phyloP scores from a whole-genome alignment of 2,329 filamentous ascomycete genomes.

The Chaetomiaceae sp. region DNA sequence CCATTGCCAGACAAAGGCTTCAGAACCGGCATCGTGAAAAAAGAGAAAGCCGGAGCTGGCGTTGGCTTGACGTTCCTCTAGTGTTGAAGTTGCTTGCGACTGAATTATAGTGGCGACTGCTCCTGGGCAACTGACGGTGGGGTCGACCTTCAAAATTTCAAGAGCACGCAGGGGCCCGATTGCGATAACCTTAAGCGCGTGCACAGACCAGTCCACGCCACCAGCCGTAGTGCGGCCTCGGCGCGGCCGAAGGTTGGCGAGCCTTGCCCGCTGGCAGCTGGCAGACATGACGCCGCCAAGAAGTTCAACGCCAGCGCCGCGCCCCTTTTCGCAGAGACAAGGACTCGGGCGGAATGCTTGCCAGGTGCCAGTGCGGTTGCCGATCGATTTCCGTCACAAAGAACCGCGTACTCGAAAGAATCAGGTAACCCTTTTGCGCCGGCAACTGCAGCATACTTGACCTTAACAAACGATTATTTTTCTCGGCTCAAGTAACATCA shows the following conservation, averaged over 20 bases:
- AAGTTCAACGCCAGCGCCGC: background rate
- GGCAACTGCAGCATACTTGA: conserved; percentile 7
- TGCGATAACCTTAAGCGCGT: conserved; percentile 17
- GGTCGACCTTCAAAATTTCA: conserved; percentile 25
- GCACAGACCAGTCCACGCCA: conserved; percentile 10
- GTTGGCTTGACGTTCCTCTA: background rate
- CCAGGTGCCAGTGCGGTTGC: conserved; percentile 10
- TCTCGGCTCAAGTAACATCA: background rate
- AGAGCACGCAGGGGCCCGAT: conserved; percentile 11
- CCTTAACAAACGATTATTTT: background rate
- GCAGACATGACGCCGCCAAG: conserved; percentile 24
- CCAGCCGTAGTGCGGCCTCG: too few species aligned
- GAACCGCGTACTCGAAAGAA: background rate
- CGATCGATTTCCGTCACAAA: conserved; percentile 8
- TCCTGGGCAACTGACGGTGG: conserved; percentile 12
- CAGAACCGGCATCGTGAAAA: conserved; percentile 49
- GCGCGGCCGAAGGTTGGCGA: too few species aligned
- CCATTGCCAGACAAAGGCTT: conserved; percentile 45
- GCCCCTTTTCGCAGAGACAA: conserved; percentile 18
- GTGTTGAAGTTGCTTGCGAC: background rate
- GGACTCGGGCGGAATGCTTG: background rate
- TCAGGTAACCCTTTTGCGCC: conserved; percentile 11
- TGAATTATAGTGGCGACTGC: background rate
- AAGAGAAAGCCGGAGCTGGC: background rate
- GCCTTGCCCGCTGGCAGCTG: conserved; percentile 1